Base-by-base conservation (phyloP, 768 basidiomycete genomes). In the Psilocybe tampanensis region DNA sequence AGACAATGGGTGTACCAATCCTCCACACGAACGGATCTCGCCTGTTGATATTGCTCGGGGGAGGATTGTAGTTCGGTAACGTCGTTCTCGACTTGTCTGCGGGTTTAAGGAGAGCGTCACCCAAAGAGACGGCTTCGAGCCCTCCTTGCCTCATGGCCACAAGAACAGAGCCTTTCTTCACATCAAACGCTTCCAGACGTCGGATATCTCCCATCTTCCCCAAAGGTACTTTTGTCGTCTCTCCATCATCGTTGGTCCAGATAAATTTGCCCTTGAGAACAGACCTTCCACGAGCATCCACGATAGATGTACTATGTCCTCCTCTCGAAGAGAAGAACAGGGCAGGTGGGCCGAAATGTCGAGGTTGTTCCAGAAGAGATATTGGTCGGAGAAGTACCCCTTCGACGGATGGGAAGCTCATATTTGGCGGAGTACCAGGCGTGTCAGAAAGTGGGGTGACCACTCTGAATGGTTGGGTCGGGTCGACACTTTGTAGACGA, bases 121-220 rank as follows among this genome's bases (percentile, higher is more conserved):
- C 79, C 32, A 94, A 76, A 64, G 93, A 89, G 26, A 92, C 86
- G 0, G 82, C 92, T 65, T 94, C 92, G 34, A 94, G 70, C 2
- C 93, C 92, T 29, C 92, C 91, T 69, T 91, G 91, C 19, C 92
- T 86, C 84, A 94, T 83, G 15, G 92, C 92, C 32, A 94, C 86
- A 4, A 94, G 77, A 9, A 94, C 83, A 5, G 92, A 85, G 18
- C 89, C 83, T 60, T 89, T 83, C 45, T 82, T 76, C 39, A 91
- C 79, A 66, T 94, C 91, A 55, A 94, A 89, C 2, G 92, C 88
- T 70, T 94, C 92, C 21, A 94, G 65, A 9, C 89, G 86, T 70
- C 89, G 91, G 39, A 94, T 80, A 64, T 94, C 92, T 15, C 92
- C 92, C 76, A 94, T 84, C 51, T 83, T 81, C 13, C 80, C 74